Base-by-base conservation (phyloP, 257 asterid species). In the Penstemon davidsonii region DNA sequence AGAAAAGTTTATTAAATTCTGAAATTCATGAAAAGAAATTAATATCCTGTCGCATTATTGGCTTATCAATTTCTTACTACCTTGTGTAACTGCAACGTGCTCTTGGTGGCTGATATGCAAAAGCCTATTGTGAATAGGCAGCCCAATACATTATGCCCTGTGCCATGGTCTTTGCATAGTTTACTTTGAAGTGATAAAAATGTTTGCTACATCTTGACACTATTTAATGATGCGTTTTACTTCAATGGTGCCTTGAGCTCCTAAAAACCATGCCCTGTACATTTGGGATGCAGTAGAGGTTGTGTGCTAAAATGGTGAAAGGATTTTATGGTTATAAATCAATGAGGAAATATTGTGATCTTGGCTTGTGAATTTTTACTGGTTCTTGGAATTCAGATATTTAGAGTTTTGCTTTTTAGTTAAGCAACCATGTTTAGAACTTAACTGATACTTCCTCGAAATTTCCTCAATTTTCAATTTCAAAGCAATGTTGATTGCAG, bases 401-500 rank as follows among this genome's bases (percentile, higher is more conserved):
- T 63, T 41, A 7, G 7, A 43, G 3, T 55, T 25, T 54, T 69
- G 36, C 37, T 12, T 38, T 46, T 18, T 8, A 51, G 59, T 19
- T 19, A 60, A 44, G 46, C 44, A 51, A 47, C 42, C 12, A 7
- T 57, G 46, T 52, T 44, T 44, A 40, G 46, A 67, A 38, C 36
- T 46, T 55, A 62, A 47, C 37, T 40, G 54, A 43, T 74, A 19
- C 46, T 60, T 25, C 60, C 42, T 66, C 43, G 43, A 19, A 50
- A 36, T 49, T 45, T 38, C 6, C 52, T 11, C 10, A 8, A 67
- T 60, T 69, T 64, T 82, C 64, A 77, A 72, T 73, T 78, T 18
- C 46, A 39, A 13, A 49, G 50, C 56, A 1, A 59, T 75, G 39
- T 60, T 78, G 10, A 63, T 73, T 81, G 86, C 85, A 94, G 99